A percentile compares a stretch with the other conserved stretches of the same genome.
Evolutionary conservation across 345 rosid species (phyloP).

Genomic region (Populus deltoides): DNA sequence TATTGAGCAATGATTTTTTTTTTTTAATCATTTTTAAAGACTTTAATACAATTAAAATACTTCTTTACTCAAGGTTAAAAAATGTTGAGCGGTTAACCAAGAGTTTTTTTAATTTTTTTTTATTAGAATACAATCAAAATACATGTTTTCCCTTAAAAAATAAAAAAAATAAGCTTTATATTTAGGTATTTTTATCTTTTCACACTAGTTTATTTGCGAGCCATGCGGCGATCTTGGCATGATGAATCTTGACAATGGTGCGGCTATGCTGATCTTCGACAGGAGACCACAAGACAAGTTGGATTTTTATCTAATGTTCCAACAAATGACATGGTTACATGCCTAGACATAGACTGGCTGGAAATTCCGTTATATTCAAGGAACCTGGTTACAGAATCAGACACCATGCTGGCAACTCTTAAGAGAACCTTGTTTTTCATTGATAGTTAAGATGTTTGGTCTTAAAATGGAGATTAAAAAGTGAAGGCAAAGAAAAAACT

Average conservation of each 20-base stretch:
- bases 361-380: slow-evolving; percentile 3
- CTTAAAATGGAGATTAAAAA: not conserved
- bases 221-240: not conserved
- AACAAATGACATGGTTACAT: not conserved
- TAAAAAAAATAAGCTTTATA: too few relatives aligned
- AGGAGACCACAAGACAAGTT: slow-evolving; percentile 9
- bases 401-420: not conserved
- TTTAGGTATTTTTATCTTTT: too few relatives aligned
- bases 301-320: not conserved
- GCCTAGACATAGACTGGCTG: slow-evolving; percentile 6
- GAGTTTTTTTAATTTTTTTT: too few relatives aligned
- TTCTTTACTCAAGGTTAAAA: too few relatives aligned
- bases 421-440: not conserved
- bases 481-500: not conserved
- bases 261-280: slow-evolving; percentile 3
- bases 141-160: too few relatives aligned
- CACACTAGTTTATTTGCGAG: too few relatives aligned
- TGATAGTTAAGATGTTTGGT: not conserved
- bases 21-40: too few relatives aligned
- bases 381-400: slow-evolving; percentile 14
- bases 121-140: too few relatives aligned
- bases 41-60: too few relatives aligned
- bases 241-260: not conserved
- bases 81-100: too few relatives aligned
- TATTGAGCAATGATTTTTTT: too few relatives aligned